Evolutionary conservation across 179 eudicot genomes (phyloP).

Genomic region (Spinacia oleracea): DNA sequence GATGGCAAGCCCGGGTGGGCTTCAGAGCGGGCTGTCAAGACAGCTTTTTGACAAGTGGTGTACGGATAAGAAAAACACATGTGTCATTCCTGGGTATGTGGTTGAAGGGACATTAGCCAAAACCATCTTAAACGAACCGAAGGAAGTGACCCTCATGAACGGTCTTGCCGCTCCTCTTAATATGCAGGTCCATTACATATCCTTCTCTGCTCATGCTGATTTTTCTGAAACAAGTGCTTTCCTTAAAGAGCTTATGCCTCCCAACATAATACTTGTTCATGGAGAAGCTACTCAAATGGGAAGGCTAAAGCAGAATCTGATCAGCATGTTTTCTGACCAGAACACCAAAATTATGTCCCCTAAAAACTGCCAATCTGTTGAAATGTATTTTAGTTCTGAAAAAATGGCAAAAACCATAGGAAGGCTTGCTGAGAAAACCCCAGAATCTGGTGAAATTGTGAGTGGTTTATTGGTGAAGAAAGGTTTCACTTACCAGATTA

Average conservation of each 20-base stretch:
- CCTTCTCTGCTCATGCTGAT: constrained; percentile 97
- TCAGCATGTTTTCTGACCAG: constrained; percentile 57
- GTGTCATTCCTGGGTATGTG: constrained; percentile 91
- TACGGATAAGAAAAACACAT: constrained; percentile 81
- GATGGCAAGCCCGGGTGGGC: constrained; percentile 93
- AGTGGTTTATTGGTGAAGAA: constrained; percentile 84
- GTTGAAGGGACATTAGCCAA: constrained; percentile 88
- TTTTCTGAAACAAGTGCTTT: constrained; percentile 77
- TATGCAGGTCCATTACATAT: constrained; percentile 86
- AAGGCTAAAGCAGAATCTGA: constrained; percentile 82
- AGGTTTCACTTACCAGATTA: constrained; percentile 94
- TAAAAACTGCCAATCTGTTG: constrained; percentile 90
- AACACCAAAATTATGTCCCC: constrained; percentile 80
- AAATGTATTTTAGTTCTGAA: constrained; percentile 84
- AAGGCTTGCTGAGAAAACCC: constrained; percentile 74
- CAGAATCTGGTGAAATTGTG: constrained; percentile 63
- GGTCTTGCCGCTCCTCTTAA: constrained; percentile 82
- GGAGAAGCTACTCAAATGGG: constrained; percentile 97
- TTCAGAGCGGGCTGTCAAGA: constrained; percentile 92
- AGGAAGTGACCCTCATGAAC: constrained; percentile 86
- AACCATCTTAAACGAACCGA: constrained; percentile 85
- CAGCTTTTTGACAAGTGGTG: constrained; percentile 97
- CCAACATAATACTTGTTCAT: constrained; percentile 85
- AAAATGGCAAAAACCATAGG: constrained; percentile 94
- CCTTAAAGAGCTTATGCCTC: constrained; percentile 87